Conservation (phyloP, 2,329 filamentous ascomycete species). For the Alternaria consortialis region DNA sequence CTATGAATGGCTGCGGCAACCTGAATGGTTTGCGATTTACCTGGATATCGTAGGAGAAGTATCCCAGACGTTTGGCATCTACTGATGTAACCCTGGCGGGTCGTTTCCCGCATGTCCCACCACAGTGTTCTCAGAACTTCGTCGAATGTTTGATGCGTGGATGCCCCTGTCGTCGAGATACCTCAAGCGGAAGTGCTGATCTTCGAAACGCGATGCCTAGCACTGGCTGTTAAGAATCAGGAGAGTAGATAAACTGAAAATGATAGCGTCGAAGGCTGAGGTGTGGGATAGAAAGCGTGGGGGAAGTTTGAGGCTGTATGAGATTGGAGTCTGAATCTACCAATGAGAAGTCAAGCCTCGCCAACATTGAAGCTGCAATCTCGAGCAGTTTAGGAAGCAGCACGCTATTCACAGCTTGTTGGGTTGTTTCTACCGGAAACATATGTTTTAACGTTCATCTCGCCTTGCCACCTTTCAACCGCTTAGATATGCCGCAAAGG, state of each 20-base stretch:
- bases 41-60: slow-evolving; percentile 24
- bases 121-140: slow-evolving; percentile 6
- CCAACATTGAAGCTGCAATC: background rate
- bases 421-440: background rate
- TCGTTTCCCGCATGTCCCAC: slow-evolving; percentile 26
- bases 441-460: background rate
- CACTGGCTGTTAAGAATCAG: background rate
- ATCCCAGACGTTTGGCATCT: slow-evolving; percentile 36
- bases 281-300: background rate
- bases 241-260: background rate
- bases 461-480: background rate
- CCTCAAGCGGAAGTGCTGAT: background rate
- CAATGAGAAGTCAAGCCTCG: background rate
- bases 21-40: slow-evolving; percentile 10
- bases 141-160: slow-evolving; percentile 11
- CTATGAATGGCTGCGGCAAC: slow-evolving; percentile 9
- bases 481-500: background rate
- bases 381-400: background rate
- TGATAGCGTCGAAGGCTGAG: background rate
- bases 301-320: background rate
- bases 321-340: background rate
- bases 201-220: slow-evolving; percentile 9
- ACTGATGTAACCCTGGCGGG: slow-evolving; percentile 14
- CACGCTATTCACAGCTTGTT: background rate
- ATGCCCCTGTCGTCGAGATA: slow-evolving; percentile 12